phyloP scores from a whole-genome alignment of 2,329 filamentous ascomycete species.

The Fusarium bactridioides region DNA sequence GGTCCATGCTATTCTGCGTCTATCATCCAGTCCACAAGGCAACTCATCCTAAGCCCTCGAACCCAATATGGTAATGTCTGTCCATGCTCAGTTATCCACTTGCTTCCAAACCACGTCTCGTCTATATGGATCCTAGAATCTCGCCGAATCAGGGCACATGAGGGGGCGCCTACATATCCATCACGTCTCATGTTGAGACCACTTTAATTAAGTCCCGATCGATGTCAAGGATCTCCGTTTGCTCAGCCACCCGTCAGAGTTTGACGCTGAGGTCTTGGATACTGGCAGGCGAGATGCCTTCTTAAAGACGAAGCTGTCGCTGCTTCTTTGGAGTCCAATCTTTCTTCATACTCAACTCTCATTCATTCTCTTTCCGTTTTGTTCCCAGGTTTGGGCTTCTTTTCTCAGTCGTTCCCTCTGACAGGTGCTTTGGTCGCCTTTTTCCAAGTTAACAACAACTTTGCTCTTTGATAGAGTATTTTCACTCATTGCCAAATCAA shows the following conservation, averaged over 20 bases:
- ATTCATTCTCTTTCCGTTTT: conserved; percentile 34
- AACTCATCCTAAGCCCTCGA: conserved; percentile 14
- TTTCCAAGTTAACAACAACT: conserved; percentile 25
- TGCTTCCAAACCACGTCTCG: conserved; percentile 24
- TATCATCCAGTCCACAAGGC: conserved; percentile 13
- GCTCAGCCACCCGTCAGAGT: conserved; percentile 18
- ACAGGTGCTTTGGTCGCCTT: conserved; percentile 41
- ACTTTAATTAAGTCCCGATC: conserved; percentile 39
- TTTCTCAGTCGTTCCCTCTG: conserved; percentile 40
- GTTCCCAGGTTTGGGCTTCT: conserved; percentile 35
- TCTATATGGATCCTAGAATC: conserved; percentile 16
- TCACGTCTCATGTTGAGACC: conserved; percentile 42
- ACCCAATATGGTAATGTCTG: conserved; percentile 25
- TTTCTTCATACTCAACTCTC: conserved; percentile 29
- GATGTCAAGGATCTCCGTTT: conserved; percentile 30
- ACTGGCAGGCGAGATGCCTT: conserved; percentile 7
- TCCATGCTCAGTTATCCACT: conserved; percentile 19
- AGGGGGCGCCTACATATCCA: conserved; percentile 27
- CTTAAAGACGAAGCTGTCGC: conserved; percentile 32
- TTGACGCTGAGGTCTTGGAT: conserved; percentile 16
- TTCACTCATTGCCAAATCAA: conserved; percentile 36
- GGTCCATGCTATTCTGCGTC: conserved; percentile 15
- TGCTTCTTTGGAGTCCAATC: conserved; percentile 10
- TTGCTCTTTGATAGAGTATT: conserved; percentile 42
- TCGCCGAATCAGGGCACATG: conserved; percentile 13